These are phyloP conservation scores for Escallonia herrerae DNA, from an alignment of 129 eudicot species.

Conservation along the genomic window DNA sequence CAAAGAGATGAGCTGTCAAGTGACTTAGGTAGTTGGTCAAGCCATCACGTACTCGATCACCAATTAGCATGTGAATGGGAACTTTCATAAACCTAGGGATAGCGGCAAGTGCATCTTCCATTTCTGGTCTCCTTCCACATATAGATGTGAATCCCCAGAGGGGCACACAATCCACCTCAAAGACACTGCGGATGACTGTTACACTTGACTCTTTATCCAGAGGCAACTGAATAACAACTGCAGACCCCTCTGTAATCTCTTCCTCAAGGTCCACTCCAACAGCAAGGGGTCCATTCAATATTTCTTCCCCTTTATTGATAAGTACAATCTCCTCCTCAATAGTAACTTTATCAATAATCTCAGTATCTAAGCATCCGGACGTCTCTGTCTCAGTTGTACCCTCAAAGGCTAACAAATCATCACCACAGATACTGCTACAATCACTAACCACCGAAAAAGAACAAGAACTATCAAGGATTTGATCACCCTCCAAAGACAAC, in stretches of 20 bases:
- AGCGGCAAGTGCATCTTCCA: slow-evolving; percentile 75
- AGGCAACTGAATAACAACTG: slow-evolving; percentile 22
- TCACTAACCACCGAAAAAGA: slow-evolving; percentile 65
- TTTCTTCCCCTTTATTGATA: too few species aligned
- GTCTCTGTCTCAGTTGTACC: slow-evolving; percentile 33
- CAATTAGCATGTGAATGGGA: slow-evolving; percentile 61
- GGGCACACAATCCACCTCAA: slow-evolving; percentile 67
- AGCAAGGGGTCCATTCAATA: slow-evolving; percentile 11
- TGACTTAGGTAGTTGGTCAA: slow-evolving; percentile 44
- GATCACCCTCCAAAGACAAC: slow-evolving; percentile 58
- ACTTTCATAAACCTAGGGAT: slow-evolving; percentile 62
- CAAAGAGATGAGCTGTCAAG: slow-evolving; percentile 75
- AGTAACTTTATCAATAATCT: slow-evolving; percentile 21
- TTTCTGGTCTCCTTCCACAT: slow-evolving; percentile 72
- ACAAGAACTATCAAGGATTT: slow-evolving; percentile 45
- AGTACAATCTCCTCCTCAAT: background rate
- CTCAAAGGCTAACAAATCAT: slow-evolving; percentile 49
- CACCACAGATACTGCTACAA: slow-evolving; percentile 70
- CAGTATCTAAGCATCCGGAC: slow-evolving; percentile 29
- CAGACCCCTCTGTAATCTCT: slow-evolving; percentile 17
- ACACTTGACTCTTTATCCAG: slow-evolving; percentile 32
- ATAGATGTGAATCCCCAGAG: slow-evolving; percentile 75
- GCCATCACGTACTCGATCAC: slow-evolving; percentile 39
- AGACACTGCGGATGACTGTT: slow-evolving; percentile 48
- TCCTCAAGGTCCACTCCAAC: slow-evolving; percentile 20